Evolutionary conservation across 2,329 filamentous ascomycete genomes (phyloP), one percentile per base, ranked within the genome.

Genomic region (Fusarium sp.): DNA sequence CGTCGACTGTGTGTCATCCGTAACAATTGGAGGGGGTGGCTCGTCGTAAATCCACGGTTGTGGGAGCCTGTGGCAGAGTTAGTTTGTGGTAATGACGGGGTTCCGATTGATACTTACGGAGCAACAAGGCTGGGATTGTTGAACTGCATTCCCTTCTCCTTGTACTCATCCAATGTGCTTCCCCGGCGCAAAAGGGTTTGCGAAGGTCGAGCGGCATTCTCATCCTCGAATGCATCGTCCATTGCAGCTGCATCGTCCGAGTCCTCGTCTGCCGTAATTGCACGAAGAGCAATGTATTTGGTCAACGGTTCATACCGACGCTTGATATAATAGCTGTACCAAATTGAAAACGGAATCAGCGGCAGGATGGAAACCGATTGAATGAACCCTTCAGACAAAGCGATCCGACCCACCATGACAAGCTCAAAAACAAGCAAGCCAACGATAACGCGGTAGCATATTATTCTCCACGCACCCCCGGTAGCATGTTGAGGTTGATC

Each of bases 401-500:
- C 93, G 59, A 99, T 87, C 67, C 95, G 90, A 5, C 95, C 95
- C 23, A 93, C 91, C 86, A 97, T 96, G 48, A 96, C 93, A 23
- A 97, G 81, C 79, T 99, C 94, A 76, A 98, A 98, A 43, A 98
- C 88, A 4, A 97, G 82, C 12, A 98, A 82, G 2, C 96, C 96
- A 25, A 98, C 83, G 59, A 98, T 88, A 63, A 98, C 87, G 37
- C 96, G 92, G 76, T 96, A 93, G 81, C 94, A 97, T 68, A 99
- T 97, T 87, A 99, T 97, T 50, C 92, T 91, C 96, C 96, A 99
- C 7, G 94, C 94, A 66, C 92, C 90, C 21, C 97, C 97, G 0
- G 95, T 98, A 18, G 94, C 93, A 77, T 97, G 94, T 76, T 97
- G 93, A 18, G 93, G 92, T 78, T 98, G 95, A 75, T 98, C 94